Conservation (phyloP, 768 basidiomycete species). For the Tylopilus intermedius region DNA sequence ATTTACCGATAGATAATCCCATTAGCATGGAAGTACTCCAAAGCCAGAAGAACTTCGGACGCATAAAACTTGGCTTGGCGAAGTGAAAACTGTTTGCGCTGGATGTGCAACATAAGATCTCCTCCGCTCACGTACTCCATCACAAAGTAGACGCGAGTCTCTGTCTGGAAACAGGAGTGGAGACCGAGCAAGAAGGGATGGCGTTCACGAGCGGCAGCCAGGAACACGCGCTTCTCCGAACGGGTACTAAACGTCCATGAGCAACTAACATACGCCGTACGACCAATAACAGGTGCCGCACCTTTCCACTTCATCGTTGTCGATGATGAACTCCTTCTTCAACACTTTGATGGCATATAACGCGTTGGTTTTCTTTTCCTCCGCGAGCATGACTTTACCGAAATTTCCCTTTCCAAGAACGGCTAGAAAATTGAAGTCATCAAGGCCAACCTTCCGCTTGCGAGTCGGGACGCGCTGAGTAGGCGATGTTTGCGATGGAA, state of each 20-base stretch:
- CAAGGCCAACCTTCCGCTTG: constrained; percentile 88
- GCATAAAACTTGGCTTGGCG: constrained; percentile 99
- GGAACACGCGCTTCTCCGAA: constrained; percentile 97
- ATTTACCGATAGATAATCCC: constrained; percentile 97
- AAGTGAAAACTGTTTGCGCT: constrained; percentile 97
- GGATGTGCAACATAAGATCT: constrained; percentile 98
- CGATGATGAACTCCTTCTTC: constrained; percentile 99
- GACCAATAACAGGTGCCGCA: constrained; percentile 30
- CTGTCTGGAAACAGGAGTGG: constrained; percentile 99
- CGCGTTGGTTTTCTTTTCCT: constrained; percentile 88
- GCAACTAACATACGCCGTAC: not conserved
- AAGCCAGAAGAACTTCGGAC: constrained; percentile 87
- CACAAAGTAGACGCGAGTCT: constrained; percentile 98
- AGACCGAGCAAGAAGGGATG: constrained; percentile 96
- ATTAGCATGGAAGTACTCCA: constrained; percentile 97
- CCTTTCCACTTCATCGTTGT: constrained; percentile 99
- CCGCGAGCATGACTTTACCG: constrained; percentile 99
- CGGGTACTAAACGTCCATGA: constrained; percentile 63
- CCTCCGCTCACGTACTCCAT: constrained; percentile 99
- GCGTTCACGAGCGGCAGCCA: constrained; percentile 92
- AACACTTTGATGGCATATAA: constrained; percentile 99
- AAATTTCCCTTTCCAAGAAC: constrained; percentile 99
- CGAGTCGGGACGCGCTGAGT: constrained; percentile 41
- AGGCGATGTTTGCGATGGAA: constrained; percentile 32
- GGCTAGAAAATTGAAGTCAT: constrained; percentile 98